Percentiles rank a stretch among this genome's conserved stretches.
Evolutionary conservation across 768 basidiomycete genomes (phyloP).

Genomic region (Boletus rex-veris): DNA sequence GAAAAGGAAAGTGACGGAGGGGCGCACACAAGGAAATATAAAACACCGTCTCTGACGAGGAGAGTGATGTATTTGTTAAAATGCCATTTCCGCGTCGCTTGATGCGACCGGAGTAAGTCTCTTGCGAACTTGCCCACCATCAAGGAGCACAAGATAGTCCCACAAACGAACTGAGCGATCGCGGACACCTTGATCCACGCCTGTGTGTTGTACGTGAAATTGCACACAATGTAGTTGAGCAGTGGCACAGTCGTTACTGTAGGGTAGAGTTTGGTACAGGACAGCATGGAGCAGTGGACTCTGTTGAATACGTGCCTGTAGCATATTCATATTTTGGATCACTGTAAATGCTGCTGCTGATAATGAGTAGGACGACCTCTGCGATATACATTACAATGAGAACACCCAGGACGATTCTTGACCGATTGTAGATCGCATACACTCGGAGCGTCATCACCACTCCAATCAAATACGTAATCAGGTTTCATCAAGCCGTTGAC

Average conservation of each 20-base stretch:
- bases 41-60: neutral
- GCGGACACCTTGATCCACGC: neutral
- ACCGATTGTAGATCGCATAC: too few species aligned
- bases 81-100: neutral
- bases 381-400: too few species aligned
- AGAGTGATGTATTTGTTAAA: neutral
- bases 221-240: neutral
- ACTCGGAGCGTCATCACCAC: too few species aligned
- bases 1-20: neutral
- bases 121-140: neutral
- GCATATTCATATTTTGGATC: too few species aligned
- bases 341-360: too few species aligned
- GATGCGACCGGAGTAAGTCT: neutral
- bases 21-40: neutral
- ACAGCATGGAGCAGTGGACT: too few species aligned
- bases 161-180: neutral
- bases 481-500: too few species aligned
- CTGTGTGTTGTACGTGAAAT: neutral
- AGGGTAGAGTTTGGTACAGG: too few species aligned
- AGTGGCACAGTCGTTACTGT: neutral
- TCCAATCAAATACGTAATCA: too few species aligned
- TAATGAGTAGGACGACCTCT: too few species aligned
- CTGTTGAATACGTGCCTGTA: neutral
- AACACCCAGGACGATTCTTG: too few species aligned
- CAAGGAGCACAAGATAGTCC: neutral